These are phyloP conservation scores for Fusarium illudens DNA, from an alignment of 2,329 filamentous ascomycete species.

Conservation along the genomic window DNA sequence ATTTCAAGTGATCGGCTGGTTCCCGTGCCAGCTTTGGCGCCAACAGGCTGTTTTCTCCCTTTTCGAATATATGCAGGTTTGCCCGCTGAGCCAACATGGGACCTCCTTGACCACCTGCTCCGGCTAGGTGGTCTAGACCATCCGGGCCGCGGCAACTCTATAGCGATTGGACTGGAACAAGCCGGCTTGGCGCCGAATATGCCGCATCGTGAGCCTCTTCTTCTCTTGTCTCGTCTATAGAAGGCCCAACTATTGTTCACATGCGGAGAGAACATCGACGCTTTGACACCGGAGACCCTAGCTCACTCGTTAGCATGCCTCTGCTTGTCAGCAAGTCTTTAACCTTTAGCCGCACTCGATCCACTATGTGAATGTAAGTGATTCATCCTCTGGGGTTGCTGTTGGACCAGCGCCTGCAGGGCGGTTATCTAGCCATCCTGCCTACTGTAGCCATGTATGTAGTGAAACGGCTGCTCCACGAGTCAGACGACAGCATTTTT, in stretches of 20 bases:
- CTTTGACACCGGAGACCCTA: slow-evolving; percentile 16
- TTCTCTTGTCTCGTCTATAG: neutral
- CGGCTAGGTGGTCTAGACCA: slow-evolving; percentile 3
- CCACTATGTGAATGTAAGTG: slow-evolving; percentile 9
- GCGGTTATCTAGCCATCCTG: slow-evolving; percentile 4
- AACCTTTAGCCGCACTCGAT: slow-evolving; percentile 4
- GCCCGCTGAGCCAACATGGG: slow-evolving; percentile 3
- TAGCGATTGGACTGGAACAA: slow-evolving; percentile 2
- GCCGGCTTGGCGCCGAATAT: slow-evolving; percentile 3
- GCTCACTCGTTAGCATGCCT: neutral
- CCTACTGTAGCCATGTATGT: too few species aligned
- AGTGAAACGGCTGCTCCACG: slow-evolving; percentile 13
- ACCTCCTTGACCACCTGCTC: neutral
- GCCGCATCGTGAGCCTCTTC: slow-evolving; percentile 1
- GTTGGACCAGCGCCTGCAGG: neutral
- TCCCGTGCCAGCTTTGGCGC: neutral
- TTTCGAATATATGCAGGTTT: slow-evolving; percentile 13
- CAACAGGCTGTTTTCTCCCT: neutral
- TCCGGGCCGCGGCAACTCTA: slow-evolving; percentile 10
- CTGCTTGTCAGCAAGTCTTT: neutral
- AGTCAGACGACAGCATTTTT: slow-evolving; percentile 12
- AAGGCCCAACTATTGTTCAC: neutral
- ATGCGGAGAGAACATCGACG: slow-evolving; percentile 14
- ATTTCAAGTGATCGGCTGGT: neutral
- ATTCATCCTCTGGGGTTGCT: neutral